A percentile compares a stretch with the other conserved stretches of the same genome.
Conservation (phyloP, 2,329 filamentous ascomycete genomes). For the Diaporthe nobilis region DNA sequence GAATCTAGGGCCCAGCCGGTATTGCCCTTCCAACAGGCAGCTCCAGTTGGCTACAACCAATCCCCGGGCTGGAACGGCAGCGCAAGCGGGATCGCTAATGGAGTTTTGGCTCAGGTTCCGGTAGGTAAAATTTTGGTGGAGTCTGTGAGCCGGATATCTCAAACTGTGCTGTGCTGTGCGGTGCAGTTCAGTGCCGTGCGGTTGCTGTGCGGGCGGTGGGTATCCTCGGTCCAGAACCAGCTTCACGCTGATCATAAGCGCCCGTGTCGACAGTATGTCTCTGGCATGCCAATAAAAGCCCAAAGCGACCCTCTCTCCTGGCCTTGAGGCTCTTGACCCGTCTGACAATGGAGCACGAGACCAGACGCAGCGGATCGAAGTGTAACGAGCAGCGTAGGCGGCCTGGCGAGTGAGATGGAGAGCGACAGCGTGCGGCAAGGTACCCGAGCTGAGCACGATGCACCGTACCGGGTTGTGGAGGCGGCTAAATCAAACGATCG, state of each 20-base stretch:
- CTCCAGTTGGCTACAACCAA: constrained; percentile 41
- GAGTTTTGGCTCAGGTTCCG: constrained; percentile 40
- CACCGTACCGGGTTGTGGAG: constrained; percentile 39
- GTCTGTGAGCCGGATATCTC: constrained; percentile 42
- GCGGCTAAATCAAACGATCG: constrained; percentile 44
- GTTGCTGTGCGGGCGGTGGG: constrained; percentile 25
- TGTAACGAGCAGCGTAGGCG: constrained; percentile 28
- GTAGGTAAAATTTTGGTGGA: constrained; percentile 41
- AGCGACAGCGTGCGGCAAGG: constrained; percentile 29
- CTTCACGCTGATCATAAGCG: constrained; percentile 40
- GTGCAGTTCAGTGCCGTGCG: constrained; percentile 38
- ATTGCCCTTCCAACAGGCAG: constrained; percentile 44
- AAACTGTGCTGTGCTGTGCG: constrained; percentile 39
- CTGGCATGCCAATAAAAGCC: constrained; percentile 39
- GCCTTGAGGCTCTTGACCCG: constrained; percentile 31
- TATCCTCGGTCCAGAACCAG: constrained; percentile 31
- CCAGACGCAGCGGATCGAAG: constrained; percentile 30
- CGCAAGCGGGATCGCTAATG: constrained; percentile 41
- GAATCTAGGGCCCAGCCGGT: constrained; percentile 38
- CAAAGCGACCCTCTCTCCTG: not conserved
- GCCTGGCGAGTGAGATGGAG: constrained; percentile 13
- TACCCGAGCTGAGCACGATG: constrained; percentile 34
- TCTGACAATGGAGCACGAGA: constrained; percentile 37
- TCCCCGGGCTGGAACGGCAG: constrained; percentile 40
- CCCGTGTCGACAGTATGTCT: constrained; percentile 39